Percentiles rank a stretch among this genome's conserved stretches.
Evolutionary conservation across 306 rosid genomes (phyloP).

Genomic region (Sicyos baderoa): DNA sequence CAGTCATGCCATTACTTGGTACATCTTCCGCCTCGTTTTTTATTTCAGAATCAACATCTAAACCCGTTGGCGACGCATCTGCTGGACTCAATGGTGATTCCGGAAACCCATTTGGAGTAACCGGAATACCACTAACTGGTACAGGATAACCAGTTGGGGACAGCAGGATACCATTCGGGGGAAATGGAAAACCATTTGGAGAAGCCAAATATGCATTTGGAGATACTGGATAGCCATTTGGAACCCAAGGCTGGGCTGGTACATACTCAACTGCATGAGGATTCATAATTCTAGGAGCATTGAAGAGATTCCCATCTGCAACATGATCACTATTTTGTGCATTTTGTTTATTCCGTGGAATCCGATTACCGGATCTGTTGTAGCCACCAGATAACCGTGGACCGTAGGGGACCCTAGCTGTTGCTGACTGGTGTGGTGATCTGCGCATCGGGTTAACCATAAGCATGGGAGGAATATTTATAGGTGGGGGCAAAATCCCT

Average conservation of each 20-base stretch:
- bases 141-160: slow-evolving; percentile 51
- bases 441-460: slow-evolving; percentile 66
- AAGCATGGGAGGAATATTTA: slow-evolving; percentile 77
- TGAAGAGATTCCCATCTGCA: slow-evolving; percentile 60
- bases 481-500: slow-evolving; percentile 93
- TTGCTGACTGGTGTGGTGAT: slow-evolving; percentile 95
- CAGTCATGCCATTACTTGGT: slow-evolving; percentile 32
- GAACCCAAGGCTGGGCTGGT: slow-evolving; percentile 75
- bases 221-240: slow-evolving; percentile 65
- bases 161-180: slow-evolving; percentile 48
- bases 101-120: slow-evolving; percentile 42
- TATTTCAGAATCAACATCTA: slow-evolving; percentile 25
- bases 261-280: slow-evolving; percentile 95
- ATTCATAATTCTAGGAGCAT: slow-evolving; percentile 78
- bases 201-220: slow-evolving; percentile 54
- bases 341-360: slow-evolving; percentile 56
- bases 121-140: slow-evolving; percentile 37
- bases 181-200: slow-evolving; percentile 42
- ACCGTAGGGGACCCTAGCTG: slow-evolving; percentile 91
- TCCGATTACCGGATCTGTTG: slow-evolving; percentile 69
- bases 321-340: slow-evolving; percentile 46
- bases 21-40: slow-evolving; percentile 30
- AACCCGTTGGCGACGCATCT: slow-evolving; percentile 36
- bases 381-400: slow-evolving; percentile 87
- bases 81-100: slow-evolving; percentile 45